phyloP scores from a whole-genome alignment of 768 basidiomycete species.

The Termitomyces sp. region DNA sequence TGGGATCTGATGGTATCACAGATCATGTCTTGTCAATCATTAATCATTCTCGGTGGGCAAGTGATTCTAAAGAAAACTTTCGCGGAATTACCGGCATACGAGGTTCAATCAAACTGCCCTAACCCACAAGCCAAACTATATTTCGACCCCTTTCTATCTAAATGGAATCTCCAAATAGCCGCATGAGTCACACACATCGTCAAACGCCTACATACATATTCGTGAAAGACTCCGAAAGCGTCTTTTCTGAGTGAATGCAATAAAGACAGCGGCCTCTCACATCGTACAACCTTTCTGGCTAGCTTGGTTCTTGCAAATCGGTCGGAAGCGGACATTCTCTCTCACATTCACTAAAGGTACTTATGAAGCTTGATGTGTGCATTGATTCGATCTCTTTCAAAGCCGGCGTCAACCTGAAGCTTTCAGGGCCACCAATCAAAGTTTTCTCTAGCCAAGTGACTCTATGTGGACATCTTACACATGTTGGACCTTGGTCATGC shows the following conservation, averaged over 20 bases:
- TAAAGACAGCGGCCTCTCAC: neutral
- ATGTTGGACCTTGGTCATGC: slow-evolving; percentile 20
- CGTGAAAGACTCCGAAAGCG: neutral
- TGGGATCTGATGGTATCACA: slow-evolving; percentile 13
- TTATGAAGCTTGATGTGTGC: slow-evolving; percentile 5
- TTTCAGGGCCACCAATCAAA: slow-evolving; percentile 26
- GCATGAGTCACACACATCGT: neutral
- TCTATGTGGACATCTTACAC: slow-evolving; percentile 9
- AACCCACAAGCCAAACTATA: neutral
- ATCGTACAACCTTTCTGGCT: neutral
- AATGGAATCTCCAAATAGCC: neutral
- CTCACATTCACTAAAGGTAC: slow-evolving; percentile 8
- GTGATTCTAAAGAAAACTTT: neutral
- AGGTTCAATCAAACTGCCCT: neutral
- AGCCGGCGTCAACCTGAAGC: slow-evolving; percentile 22
- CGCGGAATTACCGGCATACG: slow-evolving; percentile 11
- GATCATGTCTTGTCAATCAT: slow-evolving; percentile 14
- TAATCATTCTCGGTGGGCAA: too few relatives aligned
- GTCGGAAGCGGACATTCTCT: slow-evolving; percentile 1
- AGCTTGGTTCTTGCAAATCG: neutral
- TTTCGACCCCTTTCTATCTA: neutral
- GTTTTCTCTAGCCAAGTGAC: slow-evolving; percentile 24
- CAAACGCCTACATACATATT: too few relatives aligned
- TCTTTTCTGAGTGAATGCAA: neutral
- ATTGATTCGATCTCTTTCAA: slow-evolving; percentile 11